Percentiles rank a stretch among this genome's conserved stretches.
Evolutionary conservation across 345 rosid genomes (phyloP).

Genomic region (Zanthoxylum bungeanum): DNA sequence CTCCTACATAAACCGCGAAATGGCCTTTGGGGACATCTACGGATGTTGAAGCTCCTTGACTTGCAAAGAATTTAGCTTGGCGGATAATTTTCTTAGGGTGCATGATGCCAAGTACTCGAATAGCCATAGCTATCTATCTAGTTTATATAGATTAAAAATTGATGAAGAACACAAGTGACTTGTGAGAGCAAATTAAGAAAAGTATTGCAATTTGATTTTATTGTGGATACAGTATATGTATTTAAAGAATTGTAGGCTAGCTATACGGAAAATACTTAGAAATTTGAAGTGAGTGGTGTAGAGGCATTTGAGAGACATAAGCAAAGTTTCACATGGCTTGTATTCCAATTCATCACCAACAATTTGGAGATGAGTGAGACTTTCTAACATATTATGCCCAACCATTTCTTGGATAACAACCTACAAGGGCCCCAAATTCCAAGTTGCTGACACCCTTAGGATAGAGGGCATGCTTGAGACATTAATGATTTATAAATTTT

Average conservation of each 20-base stretch:
- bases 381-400: neutral
- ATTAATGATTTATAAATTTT: neutral
- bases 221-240: neutral
- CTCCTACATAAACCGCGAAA: conserved; percentile 27
- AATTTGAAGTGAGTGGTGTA: neutral
- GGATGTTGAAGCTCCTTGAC: conserved; percentile 7
- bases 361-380: neutral
- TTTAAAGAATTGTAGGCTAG: conserved; percentile 7
- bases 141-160: neutral
- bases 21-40: conserved; percentile 26
- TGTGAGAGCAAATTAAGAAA: neutral
- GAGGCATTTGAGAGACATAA: conserved; percentile 8
- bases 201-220: conserved; percentile 11
- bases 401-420: neutral
- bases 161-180: neutral
- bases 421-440: neutral
- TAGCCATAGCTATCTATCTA: neutral
- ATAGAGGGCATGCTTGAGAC: neutral
- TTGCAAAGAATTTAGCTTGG: conserved; percentile 3
- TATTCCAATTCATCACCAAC: conserved; percentile 19
- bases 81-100: conserved; percentile 20
- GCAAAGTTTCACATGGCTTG: conserved; percentile 34
- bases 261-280: neutral
- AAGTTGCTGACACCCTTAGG: neutral
- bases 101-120: conserved; percentile 12